Evolutionary conservation across 208 protist genomes (phyloP), one percentile per base, ranked within the genome.

Genomic region (Kentomonas sorsogonicus): DNA sequence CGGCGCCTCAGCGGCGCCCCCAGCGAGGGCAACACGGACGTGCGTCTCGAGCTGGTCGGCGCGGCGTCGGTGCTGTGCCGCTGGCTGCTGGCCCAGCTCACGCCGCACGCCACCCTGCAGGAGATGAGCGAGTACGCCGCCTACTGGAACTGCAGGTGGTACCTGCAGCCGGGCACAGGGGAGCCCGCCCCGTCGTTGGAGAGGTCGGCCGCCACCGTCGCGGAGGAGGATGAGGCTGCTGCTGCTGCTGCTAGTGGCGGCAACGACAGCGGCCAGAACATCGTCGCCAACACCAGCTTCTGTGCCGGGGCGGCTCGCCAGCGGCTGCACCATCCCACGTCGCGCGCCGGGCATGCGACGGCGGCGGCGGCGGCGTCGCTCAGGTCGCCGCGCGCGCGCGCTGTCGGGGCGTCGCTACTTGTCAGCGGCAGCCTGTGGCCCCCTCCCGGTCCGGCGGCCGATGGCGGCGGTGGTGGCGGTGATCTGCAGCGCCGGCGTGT

Each of bases 101-200:
- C 70, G 16, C 47, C 65, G 40, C 66, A 73, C 29, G 65, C 89
- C 30, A 64, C 73, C 2, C 40, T 74, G 23, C 81, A 82, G 45
- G 76, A 89, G 38, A 88, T 94, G 34, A 53, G 74, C 44, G 66
- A 77, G 20, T 77, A 68, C 52, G 70, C 81, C 1, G 66, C 60
- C 3, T 50, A 63, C 41, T 79, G 70, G 63, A 71, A 78, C 20
- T 72, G 74, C 57, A 62, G 69, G 27, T 83, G 69, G 66, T 70
- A 59, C n/a, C 27, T 54, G 30, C 56, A 66, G 26, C 44, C 47
- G 20, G 65, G 57, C 20, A 66, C 72, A 33, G 72, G 69, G 2
- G 44, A 48, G 36, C 48, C 56, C 10, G 50, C 59, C 20, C 15
- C 40, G 7, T 41, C 61, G 13, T 69, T 68, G 16, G 44, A 55